A percentile compares a stretch with the other conserved stretches of the same genome.
phyloP scores from a whole-genome alignment of 345 rosid species.

The rapeseed (Brassica napus) region Da-Ae NC_063445.1:55090501-55091000 shows the following conservation, averaged over 20 bases:
- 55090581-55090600: background rate
- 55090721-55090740: background rate
- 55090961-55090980: background rate
- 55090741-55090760: background rate
- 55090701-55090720: constrained; percentile 25
- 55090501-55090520: background rate
- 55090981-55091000: background rate
- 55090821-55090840: background rate
- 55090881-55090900: background rate
- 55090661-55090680: constrained; percentile 12
- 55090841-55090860: background rate
- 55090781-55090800: background rate
- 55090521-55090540: background rate
- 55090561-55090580: background rate
- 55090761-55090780: too few species aligned
- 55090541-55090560: background rate
- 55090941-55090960: constrained; percentile 12
- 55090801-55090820: background rate
- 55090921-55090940: constrained; percentile 17
- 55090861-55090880: background rate
- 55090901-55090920: constrained; percentile 5
- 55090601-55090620: background rate
- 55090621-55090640: background rate
- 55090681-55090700: constrained; percentile 25
- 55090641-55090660: background rate